Evolutionary conservation across 2,329 filamentous ascomycete species (phyloP).

Genomic region (Fusarium agapanthi): DNA sequence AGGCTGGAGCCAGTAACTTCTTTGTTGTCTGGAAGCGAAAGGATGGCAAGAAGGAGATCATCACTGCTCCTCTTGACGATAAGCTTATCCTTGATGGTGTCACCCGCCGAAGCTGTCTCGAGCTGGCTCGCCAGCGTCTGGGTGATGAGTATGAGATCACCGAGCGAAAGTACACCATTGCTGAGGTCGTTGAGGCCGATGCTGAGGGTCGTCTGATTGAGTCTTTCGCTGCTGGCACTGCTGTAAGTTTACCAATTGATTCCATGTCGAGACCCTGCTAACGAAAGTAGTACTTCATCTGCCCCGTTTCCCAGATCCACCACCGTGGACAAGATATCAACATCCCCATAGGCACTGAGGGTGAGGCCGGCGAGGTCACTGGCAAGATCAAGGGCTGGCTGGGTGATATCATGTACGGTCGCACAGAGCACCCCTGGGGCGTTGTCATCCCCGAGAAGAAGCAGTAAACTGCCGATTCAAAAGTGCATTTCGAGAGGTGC

Average conservation of each 20-base stretch:
- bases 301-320: conserved; percentile 72
- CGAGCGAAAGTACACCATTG: conserved; percentile 84
- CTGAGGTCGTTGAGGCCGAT: conserved; percentile 76
- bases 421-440: conserved; percentile 73
- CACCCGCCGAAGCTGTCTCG: conserved; percentile 81
- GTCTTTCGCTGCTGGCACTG: conserved; percentile 87
- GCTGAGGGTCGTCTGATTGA: conserved; percentile 82
- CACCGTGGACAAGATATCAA: conserved; percentile 71
- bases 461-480: conserved; percentile 43
- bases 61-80: conserved; percentile 85
- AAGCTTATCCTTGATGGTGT: conserved; percentile 88
- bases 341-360: conserved; percentile 66
- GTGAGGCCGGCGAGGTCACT: conserved; percentile 63
- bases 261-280: background rate
- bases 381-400: conserved; percentile 72
- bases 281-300: conserved; percentile 70
- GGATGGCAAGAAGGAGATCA: conserved; percentile 66
- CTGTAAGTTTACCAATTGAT: conserved; percentile 63
- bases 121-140: conserved; percentile 73
- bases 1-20: conserved; percentile 93
- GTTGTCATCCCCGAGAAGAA: conserved; percentile 73
- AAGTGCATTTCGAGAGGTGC: background rate
- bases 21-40: conserved; percentile 78
- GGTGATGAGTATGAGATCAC: conserved; percentile 72
- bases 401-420: conserved; percentile 78